phyloP scores from a whole-genome alignment of 2,329 filamentous ascomycete genomes.

The Fusarium dimerum region DNA sequence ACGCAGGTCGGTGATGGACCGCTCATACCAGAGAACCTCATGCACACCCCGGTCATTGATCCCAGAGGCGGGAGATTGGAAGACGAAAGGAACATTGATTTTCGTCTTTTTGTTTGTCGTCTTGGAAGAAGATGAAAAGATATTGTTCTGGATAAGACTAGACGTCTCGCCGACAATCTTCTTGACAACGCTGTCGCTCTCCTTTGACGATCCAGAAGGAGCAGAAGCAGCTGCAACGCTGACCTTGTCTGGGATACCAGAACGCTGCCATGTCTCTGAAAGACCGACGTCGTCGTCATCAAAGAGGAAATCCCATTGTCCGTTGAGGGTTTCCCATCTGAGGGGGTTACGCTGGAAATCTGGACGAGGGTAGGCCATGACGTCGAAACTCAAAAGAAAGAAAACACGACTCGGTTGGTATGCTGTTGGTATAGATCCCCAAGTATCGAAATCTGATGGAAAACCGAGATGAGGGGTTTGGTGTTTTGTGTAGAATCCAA shows the following conservation, averaged over 20 bases:
- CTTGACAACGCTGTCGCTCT: constrained; percentile 37
- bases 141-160: constrained; percentile 49
- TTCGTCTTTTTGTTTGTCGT: constrained; percentile 45
- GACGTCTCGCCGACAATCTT: constrained; percentile 51
- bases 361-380: constrained; percentile 59
- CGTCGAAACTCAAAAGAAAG: not conserved
- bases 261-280: constrained; percentile 52
- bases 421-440: not conserved
- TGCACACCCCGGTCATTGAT: constrained; percentile 63
- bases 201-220: constrained; percentile 38
- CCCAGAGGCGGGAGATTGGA: constrained; percentile 64
- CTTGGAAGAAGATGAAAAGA: constrained; percentile 32
- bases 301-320: constrained; percentile 64
- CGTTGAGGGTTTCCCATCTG: constrained; percentile 62
- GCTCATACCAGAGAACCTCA: constrained; percentile 69
- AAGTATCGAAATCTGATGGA: not conserved
- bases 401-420: too few species aligned
- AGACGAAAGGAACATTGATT: constrained; percentile 66
- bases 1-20: constrained; percentile 51
- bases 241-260: constrained; percentile 48
- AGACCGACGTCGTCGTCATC: constrained; percentile 64
- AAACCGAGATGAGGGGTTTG: not conserved
- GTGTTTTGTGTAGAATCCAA: not conserved
- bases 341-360: constrained; percentile 60
- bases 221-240: constrained; percentile 25